Base-by-base conservation (phyloP, 1,139 yeast genomes). In the Blastobotrys proliferans region DNA sequence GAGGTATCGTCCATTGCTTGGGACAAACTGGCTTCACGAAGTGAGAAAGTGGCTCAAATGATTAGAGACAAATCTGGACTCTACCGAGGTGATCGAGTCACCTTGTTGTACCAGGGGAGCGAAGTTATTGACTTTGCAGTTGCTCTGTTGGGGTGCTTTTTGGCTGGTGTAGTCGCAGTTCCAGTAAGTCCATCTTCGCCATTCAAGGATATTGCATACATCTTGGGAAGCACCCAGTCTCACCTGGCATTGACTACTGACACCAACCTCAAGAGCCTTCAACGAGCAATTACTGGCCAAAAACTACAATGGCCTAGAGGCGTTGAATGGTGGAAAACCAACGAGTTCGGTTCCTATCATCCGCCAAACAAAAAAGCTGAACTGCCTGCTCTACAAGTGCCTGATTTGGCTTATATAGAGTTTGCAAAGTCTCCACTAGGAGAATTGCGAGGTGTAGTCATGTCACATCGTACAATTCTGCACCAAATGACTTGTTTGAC, bases 131-230 rank as follows among this genome's bases (percentile, higher is more conserved):
- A 92, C 53, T 90, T 90, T 60, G 77, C 85, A 0, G 77, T 85
- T 1, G 95, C 97, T 0, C 63, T 94, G 14, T 75, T 87, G 59
- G 98, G 97, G 2, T 90, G 97, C 60, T 87, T 92, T 55, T 69
- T 92, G 51, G 95, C 97, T 0, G 96, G 95, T 1, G 85, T 87
- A 30, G 90, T 94, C 1, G 97, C 97, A 0, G 94, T 94, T 9
- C 98, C 98, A 0, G 78, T 88, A 35, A 84, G 85, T 42, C 83
- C 88, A 41, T 83, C 83, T 42, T 59, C 66, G 1, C 72, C 77
- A 11, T 78, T 83, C 34, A 73, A 79, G 19, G 95, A 87, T 52
- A 79, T 86, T 41, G 71, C 80, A 17, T 81, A 79, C 47, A 83
- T 90, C 32, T 75, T 92, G 59, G 75, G 75, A 40, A 72, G 77